Conservation (phyloP, 345 rosid species). For the Rubroshorea leprosula region DNA sequence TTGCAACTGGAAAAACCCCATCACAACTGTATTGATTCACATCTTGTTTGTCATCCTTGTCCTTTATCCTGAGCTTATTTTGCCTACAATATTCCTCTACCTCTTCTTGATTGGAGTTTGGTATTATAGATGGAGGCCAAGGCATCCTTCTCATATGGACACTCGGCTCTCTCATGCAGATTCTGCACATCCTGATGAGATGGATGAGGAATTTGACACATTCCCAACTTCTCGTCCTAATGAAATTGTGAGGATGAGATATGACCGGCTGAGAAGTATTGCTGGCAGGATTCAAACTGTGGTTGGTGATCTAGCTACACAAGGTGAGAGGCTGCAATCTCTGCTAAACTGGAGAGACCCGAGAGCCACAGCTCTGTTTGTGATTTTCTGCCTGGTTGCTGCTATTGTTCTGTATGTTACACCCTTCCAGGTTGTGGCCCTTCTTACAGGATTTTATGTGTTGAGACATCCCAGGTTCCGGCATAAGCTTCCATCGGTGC, state of each 20-base stretch:
- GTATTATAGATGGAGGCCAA: slow-evolving; percentile 92
- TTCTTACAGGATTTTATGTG: slow-evolving; percentile 58
- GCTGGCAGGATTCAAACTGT: slow-evolving; percentile 93
- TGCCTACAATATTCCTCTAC: slow-evolving; percentile 85
- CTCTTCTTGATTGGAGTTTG: slow-evolving; percentile 89
- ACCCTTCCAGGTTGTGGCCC: slow-evolving; percentile 85
- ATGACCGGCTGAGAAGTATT: slow-evolving; percentile 82
- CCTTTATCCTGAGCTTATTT: slow-evolving; percentile 78
- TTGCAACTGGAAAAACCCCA: slow-evolving; percentile 86
- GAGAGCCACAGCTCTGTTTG: slow-evolving; percentile 74
- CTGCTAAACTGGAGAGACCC: slow-evolving; percentile 96
- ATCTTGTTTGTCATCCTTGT: slow-evolving; percentile 79
- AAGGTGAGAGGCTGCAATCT: slow-evolving; percentile 89
- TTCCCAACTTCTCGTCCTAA: slow-evolving; percentile 74
- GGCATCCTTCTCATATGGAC: slow-evolving; percentile 97
- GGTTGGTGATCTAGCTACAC: slow-evolving; percentile 91
- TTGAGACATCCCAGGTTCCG: slow-evolving; percentile 92
- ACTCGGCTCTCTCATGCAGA: slow-evolving; percentile 90
- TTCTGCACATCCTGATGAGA: slow-evolving; percentile 74
- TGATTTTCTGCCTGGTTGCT: slow-evolving; percentile 73
- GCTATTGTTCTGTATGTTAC: slow-evolving; percentile 77
- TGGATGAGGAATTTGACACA: slow-evolving; percentile 87
- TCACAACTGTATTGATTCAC: slow-evolving; percentile 83
- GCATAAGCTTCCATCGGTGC: slow-evolving; percentile 79
- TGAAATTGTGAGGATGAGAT: slow-evolving; percentile 75